Percentiles rank a stretch among this genome's conserved stretches.
Evolutionary conservation across 306 rosid genomes (phyloP).

Genomic region (Vigna angularis): DNA sequence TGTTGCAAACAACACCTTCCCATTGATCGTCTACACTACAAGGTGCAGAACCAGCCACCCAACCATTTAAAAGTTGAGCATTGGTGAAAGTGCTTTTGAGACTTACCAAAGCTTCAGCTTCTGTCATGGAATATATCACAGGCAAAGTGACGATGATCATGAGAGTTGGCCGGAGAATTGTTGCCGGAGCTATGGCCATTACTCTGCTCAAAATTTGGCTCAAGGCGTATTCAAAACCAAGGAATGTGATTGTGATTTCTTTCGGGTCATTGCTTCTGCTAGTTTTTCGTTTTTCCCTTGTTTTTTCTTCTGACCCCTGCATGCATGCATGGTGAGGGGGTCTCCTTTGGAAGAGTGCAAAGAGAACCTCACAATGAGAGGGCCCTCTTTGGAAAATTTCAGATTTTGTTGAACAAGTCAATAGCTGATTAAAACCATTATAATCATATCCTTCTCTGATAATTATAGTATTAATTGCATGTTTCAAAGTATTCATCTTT

Average conservation of each 20-base stretch:
- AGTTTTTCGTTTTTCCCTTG: slow-evolving; percentile 31
- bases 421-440: slow-evolving; percentile 40
- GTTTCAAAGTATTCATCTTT: neutral
- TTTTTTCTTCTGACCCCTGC: slow-evolving; percentile 41
- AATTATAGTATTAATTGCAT: neutral
- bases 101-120: slow-evolving; percentile 64
- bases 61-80: slow-evolving; percentile 45
- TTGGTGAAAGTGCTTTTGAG: slow-evolving; percentile 61
- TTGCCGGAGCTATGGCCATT: slow-evolving; percentile 61
- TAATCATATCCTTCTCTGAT: slow-evolving; percentile 39
- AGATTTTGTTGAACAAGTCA: slow-evolving; percentile 49
- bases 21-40: slow-evolving; percentile 51
- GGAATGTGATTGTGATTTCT: slow-evolving; percentile 41
- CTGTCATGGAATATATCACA: slow-evolving; percentile 49
- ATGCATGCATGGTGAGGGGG: slow-evolving; percentile 49
- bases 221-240: slow-evolving; percentile 19
- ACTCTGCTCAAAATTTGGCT: slow-evolving; percentile 33
- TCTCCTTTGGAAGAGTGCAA: slow-evolving; percentile 41
- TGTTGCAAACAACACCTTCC: slow-evolving; percentile 60
- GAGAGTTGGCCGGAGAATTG: slow-evolving; percentile 43
- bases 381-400: slow-evolving; percentile 21
- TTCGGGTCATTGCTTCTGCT: slow-evolving; percentile 39
- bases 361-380: slow-evolving; percentile 51
- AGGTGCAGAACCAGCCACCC: slow-evolving; percentile 57
- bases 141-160: slow-evolving; percentile 29